Evolutionary conservation across 208 protist genomes (phyloP).

Genomic region (Crithidia mellificae): DNA sequence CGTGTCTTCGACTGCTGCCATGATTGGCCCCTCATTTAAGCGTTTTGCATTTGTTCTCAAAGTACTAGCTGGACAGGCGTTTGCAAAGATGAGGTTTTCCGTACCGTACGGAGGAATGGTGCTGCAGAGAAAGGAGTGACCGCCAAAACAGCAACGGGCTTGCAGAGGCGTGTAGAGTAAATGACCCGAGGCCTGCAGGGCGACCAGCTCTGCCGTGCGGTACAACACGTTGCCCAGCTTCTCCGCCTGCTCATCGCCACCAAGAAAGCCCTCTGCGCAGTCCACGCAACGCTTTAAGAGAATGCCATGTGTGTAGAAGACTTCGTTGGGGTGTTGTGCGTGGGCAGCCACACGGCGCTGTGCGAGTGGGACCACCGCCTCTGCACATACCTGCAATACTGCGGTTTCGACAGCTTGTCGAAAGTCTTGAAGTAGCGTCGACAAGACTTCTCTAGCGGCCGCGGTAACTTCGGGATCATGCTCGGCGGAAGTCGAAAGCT

Average conservation of each 20-base stretch:
- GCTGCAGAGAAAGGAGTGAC: conserved; percentile 52
- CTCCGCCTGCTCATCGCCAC: conserved; percentile 46
- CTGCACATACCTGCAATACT: conserved; percentile 41
- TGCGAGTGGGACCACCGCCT: conserved; percentile 36
- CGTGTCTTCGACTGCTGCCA: too few relatives aligned
- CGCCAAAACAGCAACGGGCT: conserved; percentile 58
- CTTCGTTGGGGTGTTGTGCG: conserved; percentile 17
- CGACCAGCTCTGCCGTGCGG: conserved; percentile 38
- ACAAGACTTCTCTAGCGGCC: conserved; percentile 2
- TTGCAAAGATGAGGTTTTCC: conserved; percentile 28
- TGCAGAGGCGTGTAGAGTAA: conserved; percentile 57
- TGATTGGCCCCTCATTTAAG: neutral
- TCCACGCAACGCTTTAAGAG: conserved; percentile 59
- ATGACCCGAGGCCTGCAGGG: conserved; percentile 44
- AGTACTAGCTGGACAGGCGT: neutral
- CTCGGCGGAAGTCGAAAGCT: neutral
- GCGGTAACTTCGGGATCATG: neutral
- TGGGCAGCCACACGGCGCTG: conserved; percentile 30
- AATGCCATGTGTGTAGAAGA: conserved; percentile 51
- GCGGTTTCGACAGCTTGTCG: conserved; percentile 27
- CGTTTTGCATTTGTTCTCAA: neutral
- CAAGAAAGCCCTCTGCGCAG: conserved; percentile 40
- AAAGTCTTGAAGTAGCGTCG: conserved; percentile 42
- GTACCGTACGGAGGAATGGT: conserved; percentile 59
- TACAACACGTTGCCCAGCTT: conserved; percentile 32